Evolutionary conservation across 2,329 filamentous ascomycete species (phyloP), one percentile per base, ranked within the genome.

Genomic region (Tolypocladium pustulatum): DNA sequence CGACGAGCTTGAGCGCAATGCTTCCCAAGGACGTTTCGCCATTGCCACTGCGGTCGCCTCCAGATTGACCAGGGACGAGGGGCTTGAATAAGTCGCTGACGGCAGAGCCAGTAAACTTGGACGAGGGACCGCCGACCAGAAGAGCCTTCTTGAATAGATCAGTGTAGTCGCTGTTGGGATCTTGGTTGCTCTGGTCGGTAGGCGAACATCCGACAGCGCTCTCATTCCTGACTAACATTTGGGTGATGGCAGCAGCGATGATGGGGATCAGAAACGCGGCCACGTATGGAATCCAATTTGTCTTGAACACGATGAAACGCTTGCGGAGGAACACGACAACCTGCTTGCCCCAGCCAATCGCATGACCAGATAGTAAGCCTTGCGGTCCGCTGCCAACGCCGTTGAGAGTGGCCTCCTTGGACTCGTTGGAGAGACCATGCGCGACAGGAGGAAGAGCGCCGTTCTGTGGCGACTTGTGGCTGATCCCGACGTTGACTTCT

Each of bases 211-310:
- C 77, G 0, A 71, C 75, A 1, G 77, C 76, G 4, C 70, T 65
- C 64, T 85, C 85, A 51, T 75, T 72, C 51, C 81, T 79, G 9
- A 97, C 75, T 65, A 93, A 92, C 1, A 94, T 77, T 3, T 87
- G 89, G 0, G 91, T 89, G 20, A 96, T 74, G 0, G 87, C 90
- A 25, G 90, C 88, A 0, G 90, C 89, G 58, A 91, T 78, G 57
- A 97, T 82, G 0, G 92, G 92, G 13, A 96, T 83, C 0, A 91
- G 64, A 41, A 96, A 79, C 0, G 90, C 91, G 2, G 85, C 84
- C 9, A 86, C 68, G 59, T 91, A 91, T 0, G 91, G 88, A 54
- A 93, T 78, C 72, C 85, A 89, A 68, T 94, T 96, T 38, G 87
- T 81, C 65, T 87, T 86, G 56, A 96, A 78, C 38, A 97, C 87